Base-by-base conservation (phyloP, 2,329 filamentous ascomycete genomes). In the Lasiodiplodia sp. region DNA sequence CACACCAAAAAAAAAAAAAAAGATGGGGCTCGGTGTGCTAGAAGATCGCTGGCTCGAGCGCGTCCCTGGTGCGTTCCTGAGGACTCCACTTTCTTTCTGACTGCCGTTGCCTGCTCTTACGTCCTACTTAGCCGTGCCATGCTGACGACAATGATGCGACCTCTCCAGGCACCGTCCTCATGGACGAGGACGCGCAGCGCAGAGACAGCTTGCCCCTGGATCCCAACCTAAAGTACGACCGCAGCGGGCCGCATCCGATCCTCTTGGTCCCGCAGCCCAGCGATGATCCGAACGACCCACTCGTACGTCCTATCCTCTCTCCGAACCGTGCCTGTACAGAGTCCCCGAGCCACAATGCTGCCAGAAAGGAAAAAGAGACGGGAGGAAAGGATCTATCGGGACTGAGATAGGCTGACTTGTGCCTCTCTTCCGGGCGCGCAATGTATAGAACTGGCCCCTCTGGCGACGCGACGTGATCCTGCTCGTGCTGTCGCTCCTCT, bases 241-340 rank as follows among this genome's bases (percentile, higher is more conserved):
- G 79, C 65, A 90, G 85, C 71, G 91, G 92, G 40, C 83, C 85
- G 21, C 56, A 55, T 18, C 66, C 66, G 44, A 91, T 95, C 74
- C 92, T 97, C 73, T 87, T 97, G 38, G 91, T 96, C 5, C 95
- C 95, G 5, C 95, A 97, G 76, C 95, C 95, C 2, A 94, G 91
- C 71, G 91, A 97, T 79, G 93, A 97, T 78, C 93, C 92, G 4
- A 95, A 96, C 78, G 94, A 97, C 79, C 94, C 93, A 37, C 84
- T 97, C 72, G 88, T 90, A 85, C 69, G 81, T 73, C 53, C 21
- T 51, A 21, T 63, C n/a, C 12, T 53, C 12, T 4, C 51, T 16
- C 51, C 25, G 12, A 37, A 8, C 34, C 12, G 18, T 31, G 10
- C 55, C 31, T 40, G 12, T 21, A 38, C 11, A 12, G 4, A 53